A percentile compares a stretch with the other conserved stretches of the same genome.
These are phyloP conservation scores for Colletotrichum endophyticum DNA, from an alignment of 2,329 filamentous ascomycete species.

Conservation along the genomic window DNA sequence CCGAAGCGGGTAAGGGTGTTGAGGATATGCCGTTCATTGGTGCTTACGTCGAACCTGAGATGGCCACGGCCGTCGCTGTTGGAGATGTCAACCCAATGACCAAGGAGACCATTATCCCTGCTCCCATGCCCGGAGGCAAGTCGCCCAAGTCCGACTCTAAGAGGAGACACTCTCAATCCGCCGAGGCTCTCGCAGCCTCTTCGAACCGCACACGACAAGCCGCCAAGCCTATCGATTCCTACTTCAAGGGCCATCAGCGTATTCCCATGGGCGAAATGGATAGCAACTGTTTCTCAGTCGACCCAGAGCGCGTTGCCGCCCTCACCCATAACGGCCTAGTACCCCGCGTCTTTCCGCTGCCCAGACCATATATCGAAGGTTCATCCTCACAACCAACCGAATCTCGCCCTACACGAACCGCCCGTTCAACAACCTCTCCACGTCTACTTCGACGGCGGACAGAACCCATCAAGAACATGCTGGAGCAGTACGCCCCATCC, in stretches of 20 bases:
- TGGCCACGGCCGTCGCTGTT: conserved; percentile 75
- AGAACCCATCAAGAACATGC: conserved; percentile 54
- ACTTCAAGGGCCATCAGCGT: conserved; percentile 55
- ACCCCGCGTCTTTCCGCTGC: conserved; percentile 63
- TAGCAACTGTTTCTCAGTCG: conserved; percentile 62
- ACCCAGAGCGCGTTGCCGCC: conserved; percentile 51
- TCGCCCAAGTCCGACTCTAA: conserved; percentile 50
- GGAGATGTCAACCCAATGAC: conserved; percentile 92
- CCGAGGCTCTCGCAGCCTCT: conserved; percentile 21
- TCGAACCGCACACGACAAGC: conserved; percentile 27
- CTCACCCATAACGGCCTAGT: conserved; percentile 54
- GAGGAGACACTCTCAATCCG: conserved; percentile 42
- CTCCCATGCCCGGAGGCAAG: conserved; percentile 45
- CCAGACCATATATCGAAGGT: conserved; percentile 59
- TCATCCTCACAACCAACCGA: conserved; percentile 22
- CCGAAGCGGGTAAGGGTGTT: conserved; percentile 65
- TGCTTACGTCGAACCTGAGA: conserved; percentile 67
- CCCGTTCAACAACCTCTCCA: conserved; percentile 35
- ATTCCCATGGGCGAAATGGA: conserved; percentile 69
- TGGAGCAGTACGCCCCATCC: conserved; percentile 26
- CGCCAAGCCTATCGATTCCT: conserved; percentile 58
- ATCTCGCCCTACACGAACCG: conserved; percentile 18
- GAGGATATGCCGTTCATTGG: conserved; percentile 85
- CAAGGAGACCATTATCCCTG: conserved; percentile 66
- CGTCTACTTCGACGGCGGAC: conserved; percentile 54